Evolutionary conservation across 2,329 filamentous ascomycete genomes (phyloP).

Genomic region (Shiraia bambusicola): DNA sequence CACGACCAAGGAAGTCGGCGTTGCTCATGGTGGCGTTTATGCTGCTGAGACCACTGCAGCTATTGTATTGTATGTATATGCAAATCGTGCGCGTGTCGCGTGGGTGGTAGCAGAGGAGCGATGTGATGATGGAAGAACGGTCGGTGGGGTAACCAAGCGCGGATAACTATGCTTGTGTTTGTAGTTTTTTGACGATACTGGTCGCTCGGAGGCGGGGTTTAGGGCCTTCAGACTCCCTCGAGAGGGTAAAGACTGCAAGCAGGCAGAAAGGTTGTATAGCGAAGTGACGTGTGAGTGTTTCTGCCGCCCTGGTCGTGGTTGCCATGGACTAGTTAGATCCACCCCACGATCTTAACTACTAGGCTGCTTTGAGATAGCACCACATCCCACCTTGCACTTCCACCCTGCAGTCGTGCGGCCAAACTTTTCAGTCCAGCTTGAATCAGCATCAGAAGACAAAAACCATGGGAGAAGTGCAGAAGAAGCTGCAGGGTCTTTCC

Average conservation of each 20-base stretch:
- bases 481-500: slow-evolving; percentile 75
- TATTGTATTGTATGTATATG: not conserved
- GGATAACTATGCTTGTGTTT: not conserved
- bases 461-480: slow-evolving; percentile 62
- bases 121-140: slow-evolving; percentile 12
- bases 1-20: slow-evolving; percentile 94
- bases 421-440: slow-evolving; percentile 21
- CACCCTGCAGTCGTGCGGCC: slow-evolving; percentile 7
- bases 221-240: too few relatives aligned
- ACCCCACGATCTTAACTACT: slow-evolving; percentile 26
- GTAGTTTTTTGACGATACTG: not conserved
- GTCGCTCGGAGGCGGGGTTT: too few relatives aligned
- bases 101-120: slow-evolving; percentile 6
- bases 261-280: not conserved
- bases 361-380: slow-evolving; percentile 23
- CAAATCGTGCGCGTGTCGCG: slow-evolving; percentile 12
- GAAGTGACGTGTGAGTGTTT: slow-evolving; percentile 2
- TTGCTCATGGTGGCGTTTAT: slow-evolving; percentile 71
- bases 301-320: slow-evolving; percentile 9
- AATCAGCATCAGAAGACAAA: slow-evolving; percentile 31
- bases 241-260: not conserved
- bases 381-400: slow-evolving; percentile 25
- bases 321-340: slow-evolving; percentile 14
- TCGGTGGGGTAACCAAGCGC: slow-evolving; percentile 16
- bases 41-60: slow-evolving; percentile 8